phyloP scores from a whole-genome alignment of 768 basidiomycete species.

The Boletus vermiculosoides region DNA sequence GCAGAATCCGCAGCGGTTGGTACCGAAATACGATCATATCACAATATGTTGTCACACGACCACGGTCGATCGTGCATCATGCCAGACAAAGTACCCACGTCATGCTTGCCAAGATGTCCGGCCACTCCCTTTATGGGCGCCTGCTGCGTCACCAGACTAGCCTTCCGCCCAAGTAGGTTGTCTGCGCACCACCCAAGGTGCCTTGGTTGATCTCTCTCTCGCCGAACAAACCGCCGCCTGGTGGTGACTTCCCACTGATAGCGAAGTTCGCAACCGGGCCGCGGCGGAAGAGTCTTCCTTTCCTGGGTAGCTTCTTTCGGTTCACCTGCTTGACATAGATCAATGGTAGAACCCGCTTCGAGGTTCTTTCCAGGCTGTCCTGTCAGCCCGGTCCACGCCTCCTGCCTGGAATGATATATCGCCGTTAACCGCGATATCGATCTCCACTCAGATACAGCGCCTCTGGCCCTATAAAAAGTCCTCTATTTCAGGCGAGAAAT shows the following conservation, averaged over 20 bases:
- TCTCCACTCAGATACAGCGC: background rate
- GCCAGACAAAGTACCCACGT: background rate
- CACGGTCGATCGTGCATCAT: background rate
- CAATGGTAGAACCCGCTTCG: background rate
- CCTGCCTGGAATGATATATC: background rate
- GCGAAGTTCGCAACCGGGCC: background rate
- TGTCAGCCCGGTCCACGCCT: background rate
- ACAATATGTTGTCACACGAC: background rate
- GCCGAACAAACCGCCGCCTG: background rate
- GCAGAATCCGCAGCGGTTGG: background rate
- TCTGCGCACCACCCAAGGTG: background rate
- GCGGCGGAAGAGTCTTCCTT: background rate
- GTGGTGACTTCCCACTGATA: background rate
- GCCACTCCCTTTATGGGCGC: background rate
- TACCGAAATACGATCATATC: background rate
- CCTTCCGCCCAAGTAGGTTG: background rate
- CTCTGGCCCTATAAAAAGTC: slow-evolving; percentile 19
- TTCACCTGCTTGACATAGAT: background rate
- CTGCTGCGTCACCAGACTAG: no score
- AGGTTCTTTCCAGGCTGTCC: background rate
- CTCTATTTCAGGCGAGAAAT: background rate
- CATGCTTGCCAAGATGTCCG: background rate
- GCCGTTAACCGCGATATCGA: background rate
- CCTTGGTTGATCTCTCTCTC: background rate
- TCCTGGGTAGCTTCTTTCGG: background rate